phyloP scores from a whole-genome alignment of 495 filamentous ascomycete species.

The Pyrenula aspistea region DNA sequence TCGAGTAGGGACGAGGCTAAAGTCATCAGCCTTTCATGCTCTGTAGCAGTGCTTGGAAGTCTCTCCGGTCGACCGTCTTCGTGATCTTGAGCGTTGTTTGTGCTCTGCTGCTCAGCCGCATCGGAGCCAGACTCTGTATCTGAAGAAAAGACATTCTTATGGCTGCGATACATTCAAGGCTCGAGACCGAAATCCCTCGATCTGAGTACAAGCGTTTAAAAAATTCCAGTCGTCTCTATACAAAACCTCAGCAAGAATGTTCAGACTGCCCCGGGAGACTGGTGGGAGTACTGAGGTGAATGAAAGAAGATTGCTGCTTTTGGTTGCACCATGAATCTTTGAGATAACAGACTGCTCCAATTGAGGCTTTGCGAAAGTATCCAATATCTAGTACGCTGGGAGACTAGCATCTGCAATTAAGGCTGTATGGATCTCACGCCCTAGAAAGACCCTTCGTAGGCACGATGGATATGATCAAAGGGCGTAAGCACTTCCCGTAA shows the following conservation, averaged over 20 bases:
- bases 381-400: too few species aligned
- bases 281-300: neutral
- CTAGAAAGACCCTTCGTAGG: too few species aligned
- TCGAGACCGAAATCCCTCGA: neutral
- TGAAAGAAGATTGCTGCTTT: neutral
- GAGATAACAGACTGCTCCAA: too few species aligned
- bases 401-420: too few species aligned
- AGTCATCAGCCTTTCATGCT: constrained; percentile 32
- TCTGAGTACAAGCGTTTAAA: neutral
- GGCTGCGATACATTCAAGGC: neutral
- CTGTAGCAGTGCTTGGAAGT: constrained; percentile 7
- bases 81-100: neutral
- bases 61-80: neutral
- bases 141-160: neutral
- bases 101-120: neutral
- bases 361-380: too few species aligned
- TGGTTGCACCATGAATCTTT: too few species aligned
- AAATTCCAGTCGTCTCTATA: too few species aligned
- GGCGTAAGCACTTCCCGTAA: neutral
- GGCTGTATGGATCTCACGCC: too few species aligned
- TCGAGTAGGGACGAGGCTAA: constrained; percentile 30
- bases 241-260: too few species aligned
- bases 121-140: neutral
- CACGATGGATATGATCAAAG: neutral
- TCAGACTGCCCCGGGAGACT: too few species aligned